Base-by-base conservation (phyloP, 495 filamentous ascomycete genomes). In the Trypethelium eluteriae region DNA sequence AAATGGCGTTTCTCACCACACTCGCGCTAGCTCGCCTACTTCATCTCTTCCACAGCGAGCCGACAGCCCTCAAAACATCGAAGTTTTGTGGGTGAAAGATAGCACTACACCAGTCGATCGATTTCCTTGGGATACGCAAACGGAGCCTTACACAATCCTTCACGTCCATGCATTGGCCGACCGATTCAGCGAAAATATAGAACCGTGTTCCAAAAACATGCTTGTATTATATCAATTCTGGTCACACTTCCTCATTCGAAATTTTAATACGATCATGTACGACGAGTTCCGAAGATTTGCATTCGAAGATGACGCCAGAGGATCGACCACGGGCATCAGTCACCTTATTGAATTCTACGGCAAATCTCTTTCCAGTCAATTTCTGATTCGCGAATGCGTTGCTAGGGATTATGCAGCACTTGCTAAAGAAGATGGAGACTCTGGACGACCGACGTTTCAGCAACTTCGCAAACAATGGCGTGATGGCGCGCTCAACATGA, bases 241-340 rank as follows among this genome's bases (percentile, higher is more conserved):
- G 90, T 86, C 86, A n/a, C 83, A 88, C 72, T 89, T 89, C 74
- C 82, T 94, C 49, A 80, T 86, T 66, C 80, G 83, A 68, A 86
- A 88, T 73, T 94, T 94, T 83, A 89, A 94, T 75, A 77, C 79
- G 64, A 81, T 79, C 67, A 88, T 96, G 83, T 96, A 95, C 79
- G 77, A 84, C 73, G 89, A 95, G 76, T 94, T 95, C 78, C 81
- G 85, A 68, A 77, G 79, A 69, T 80, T 83, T 71, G 90, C 92
- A 65, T 75, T 88, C 68, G 87, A 88, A 70, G 91, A 96, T 73
- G 79, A 77, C 64, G 70, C 71, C 44, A 79, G 79, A 71, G 74
- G 78, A 66, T 78, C 78, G 64, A 73, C 77, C 64, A 75, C 75
- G 68, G 86, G 86, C 38, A 77, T 86, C 71, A 78, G 77, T 47